Base-by-base conservation (phyloP, 768 basidiomycete species). In the Boletus huronensis region DNA sequence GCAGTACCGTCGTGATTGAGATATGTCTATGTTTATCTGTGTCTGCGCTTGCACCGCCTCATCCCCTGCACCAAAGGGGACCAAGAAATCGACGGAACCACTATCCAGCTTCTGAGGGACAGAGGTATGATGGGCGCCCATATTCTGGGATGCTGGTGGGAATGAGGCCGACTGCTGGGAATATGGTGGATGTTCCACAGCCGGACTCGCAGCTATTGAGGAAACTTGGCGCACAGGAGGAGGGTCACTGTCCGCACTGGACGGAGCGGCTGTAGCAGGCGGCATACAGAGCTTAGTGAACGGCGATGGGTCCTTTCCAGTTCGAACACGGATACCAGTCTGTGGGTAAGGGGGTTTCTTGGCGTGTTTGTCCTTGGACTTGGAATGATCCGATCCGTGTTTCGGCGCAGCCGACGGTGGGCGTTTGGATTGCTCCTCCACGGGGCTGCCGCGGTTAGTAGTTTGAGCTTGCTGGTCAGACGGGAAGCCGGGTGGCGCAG, bases 271-370 rank as follows among this genome's bases (percentile, higher is more conserved):
- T 23, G 53, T 28, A 29, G 58, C 13, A 21, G 53, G 34, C 2
- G 55, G 38, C 25, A 48, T 41, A 7, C 53, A 58, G 0, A 56
- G 25, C 40, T 59, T 67, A 3, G 39, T 48, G 31, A 66, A 59
- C 23, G 65, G 62, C 14, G 68, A 56, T 29, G 54, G 50, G 7
- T 71, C 68, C 55, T 75, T 75, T 41, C 70, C 72, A 28, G 73
- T 64, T 14, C 80, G 74, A 10, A 78, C 68, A 16, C 82, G 80
- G 41, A 80, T 71, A 35, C 81, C 80, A 10, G 78, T 65, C 23
- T 74, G 54, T 16, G 80, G 79, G 43, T 79, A 76, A 13, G 60
- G 58, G 2, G 36, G 21, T 58, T 76, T 80, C 71, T 78, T 79
- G 49, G 67, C 56, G 35, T 75, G 70, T 51, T 76, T 79, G 48